Evolutionary conservation across 495 filamentous ascomycete species (phyloP).

Genomic region (Aspergillus haitiensis): DNA sequence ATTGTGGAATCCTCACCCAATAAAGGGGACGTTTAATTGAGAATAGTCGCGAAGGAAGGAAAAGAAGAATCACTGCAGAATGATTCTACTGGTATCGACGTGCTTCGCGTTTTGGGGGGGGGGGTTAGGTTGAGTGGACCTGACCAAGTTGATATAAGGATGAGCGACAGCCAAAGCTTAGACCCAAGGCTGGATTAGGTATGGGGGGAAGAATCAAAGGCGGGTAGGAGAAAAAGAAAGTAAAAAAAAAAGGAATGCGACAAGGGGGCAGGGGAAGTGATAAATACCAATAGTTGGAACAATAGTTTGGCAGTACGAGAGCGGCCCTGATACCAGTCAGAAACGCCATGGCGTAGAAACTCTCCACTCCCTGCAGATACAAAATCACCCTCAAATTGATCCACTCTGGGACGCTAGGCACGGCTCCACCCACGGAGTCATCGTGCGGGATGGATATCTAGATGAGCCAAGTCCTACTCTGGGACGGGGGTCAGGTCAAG

Average conservation of each 20-base stretch:
- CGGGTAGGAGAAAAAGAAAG: constrained; percentile 12
- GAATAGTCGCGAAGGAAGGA: constrained; percentile 15
- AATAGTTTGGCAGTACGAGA: constrained; percentile 16
- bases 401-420: constrained; percentile 23
- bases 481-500: background rate
- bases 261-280: constrained; percentile 19
- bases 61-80: constrained; percentile 16
- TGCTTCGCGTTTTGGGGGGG: constrained; percentile 6
- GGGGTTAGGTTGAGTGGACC: background rate
- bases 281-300: constrained; percentile 31
- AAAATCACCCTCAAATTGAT: constrained; percentile 10
- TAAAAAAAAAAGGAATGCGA: constrained; percentile 16
- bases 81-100: constrained; percentile 15
- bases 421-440: constrained; percentile 25
- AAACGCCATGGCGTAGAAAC: constrained; percentile 16
- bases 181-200: constrained; percentile 3
- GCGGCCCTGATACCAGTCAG: constrained; percentile 27
- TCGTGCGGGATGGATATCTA: constrained; percentile 15
- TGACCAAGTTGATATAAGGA: constrained; percentile 8
- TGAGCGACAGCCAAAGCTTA: constrained; percentile 9
- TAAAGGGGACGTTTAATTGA: constrained; percentile 10
- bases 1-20: constrained; percentile 27
- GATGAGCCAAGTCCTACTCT: constrained; percentile 16
- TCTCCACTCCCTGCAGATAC: constrained; percentile 18
- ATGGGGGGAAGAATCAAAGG: background rate